phyloP scores from a whole-genome alignment of 1,284 basidiomycete species.

The Apiotrichum siamense region DNA sequence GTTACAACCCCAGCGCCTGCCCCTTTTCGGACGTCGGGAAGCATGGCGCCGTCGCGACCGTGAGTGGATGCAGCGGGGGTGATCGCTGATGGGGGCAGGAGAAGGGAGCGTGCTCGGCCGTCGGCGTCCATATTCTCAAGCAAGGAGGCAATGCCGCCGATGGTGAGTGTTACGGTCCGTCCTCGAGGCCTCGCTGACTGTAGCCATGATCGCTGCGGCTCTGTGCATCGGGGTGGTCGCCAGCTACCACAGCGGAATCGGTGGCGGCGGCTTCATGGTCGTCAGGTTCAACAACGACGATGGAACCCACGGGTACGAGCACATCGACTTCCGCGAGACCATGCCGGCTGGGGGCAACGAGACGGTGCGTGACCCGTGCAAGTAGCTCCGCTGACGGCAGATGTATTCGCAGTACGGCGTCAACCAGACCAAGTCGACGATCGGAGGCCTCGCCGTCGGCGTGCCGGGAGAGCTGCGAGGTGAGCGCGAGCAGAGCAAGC shows the following conservation, averaged over 20 bases:
- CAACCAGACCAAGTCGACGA: constrained; percentile 46
- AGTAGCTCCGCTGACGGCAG: constrained; percentile 8
- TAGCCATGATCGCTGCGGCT: constrained; percentile 32
- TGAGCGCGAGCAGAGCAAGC: neutral
- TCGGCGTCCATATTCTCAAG: constrained; percentile 43
- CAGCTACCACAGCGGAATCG: constrained; percentile 48
- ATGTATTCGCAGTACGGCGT: constrained; percentile 23
- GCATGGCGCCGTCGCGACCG: constrained; percentile 25
- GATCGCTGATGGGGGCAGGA: constrained; percentile 16
- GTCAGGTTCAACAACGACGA: constrained; percentile 16
- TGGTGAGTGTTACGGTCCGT: constrained; percentile 20
- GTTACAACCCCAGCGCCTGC: constrained; percentile 23
- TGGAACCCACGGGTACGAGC: constrained; percentile 33
- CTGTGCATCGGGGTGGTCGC: constrained; percentile 47
- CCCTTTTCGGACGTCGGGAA: constrained; percentile 18
- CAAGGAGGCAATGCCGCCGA: constrained; percentile 48
- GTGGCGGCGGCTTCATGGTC: constrained; percentile 30
- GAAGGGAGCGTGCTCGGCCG: constrained; percentile 46
- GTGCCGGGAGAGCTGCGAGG: constrained; percentile 81
- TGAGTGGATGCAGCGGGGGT: neutral
- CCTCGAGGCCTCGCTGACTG: neutral
- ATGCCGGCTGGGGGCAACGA: constrained; percentile 43
- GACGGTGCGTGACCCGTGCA: constrained; percentile 30
- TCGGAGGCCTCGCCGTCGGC: constrained; percentile 71
- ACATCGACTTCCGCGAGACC: constrained; percentile 49